Base-by-base conservation (phyloP, 352 stramenopile species). In the Phytophthora cajani region DNA sequence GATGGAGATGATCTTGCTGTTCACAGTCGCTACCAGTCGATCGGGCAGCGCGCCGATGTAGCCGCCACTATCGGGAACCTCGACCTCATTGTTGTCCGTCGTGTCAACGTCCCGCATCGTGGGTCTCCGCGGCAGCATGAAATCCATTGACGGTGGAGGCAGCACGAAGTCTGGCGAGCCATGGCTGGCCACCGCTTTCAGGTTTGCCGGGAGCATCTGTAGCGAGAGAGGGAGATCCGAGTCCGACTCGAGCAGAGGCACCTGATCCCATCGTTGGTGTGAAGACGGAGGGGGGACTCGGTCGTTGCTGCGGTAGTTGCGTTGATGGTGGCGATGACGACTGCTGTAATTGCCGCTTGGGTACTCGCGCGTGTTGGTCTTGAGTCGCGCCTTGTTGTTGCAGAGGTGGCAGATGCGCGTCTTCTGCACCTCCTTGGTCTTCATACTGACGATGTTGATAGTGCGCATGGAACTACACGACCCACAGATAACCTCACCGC, bases 321-420 rank as follows among this genome's bases (percentile, higher is more conserved):
- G 54, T 30, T 59, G 30, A 16, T 32, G 53, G 27, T 16, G 47
- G 16, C n/a, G 47, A 25, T 21, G 16, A n/a, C 19, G 33, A 52
- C 16, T 46, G 38, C 11, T 46, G 38, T 65, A 76, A 21, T 78
- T 77, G 49, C 50, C 72, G 23, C 50, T 74, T 19, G 71, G 78
- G 19, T 71, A 78, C 0, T 58, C 67, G 16, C 73, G 76, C 16
- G 80, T 77, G 19, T 71, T 71, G 17, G 68, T 72, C 42, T 78
- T 78, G 11, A 73, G 58, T 19, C 80, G 74, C 27, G 75, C 71
- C 16, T 85, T 79, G 62, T 89, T 88, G 60, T 81, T 85, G 63
- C 85, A 93, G 5, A 87, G 64, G 36, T 91, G 82, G 70, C 85
- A 93, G n/a, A 91, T 78, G 12, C 83, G 83, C 10, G 88, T 84